These are phyloP conservation scores for Boehmeria nivea DNA, from an alignment of 306 rosid genomes.

Conservation along the genomic window DNA sequence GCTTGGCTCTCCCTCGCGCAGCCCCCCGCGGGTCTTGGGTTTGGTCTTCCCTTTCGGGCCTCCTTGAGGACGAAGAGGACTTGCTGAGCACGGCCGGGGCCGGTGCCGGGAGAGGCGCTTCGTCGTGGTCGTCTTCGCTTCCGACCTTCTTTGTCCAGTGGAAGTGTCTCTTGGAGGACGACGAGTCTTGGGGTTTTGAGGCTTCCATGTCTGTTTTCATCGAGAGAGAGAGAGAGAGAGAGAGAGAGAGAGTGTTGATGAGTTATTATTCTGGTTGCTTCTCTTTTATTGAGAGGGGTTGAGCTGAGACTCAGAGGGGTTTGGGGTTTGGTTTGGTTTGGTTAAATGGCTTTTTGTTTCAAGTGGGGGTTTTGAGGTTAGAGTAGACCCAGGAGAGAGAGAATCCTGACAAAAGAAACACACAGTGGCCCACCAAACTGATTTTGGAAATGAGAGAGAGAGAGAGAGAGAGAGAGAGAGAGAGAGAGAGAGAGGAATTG, in stretches of 20 bases:
- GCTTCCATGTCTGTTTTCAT: not conserved
- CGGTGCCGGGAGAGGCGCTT: not conserved
- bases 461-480: too few species aligned
- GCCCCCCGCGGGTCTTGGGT: not conserved
- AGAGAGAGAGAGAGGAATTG: constrained; percentile 29
- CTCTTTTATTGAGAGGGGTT: constrained; percentile 40
- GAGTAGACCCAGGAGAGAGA: constrained; percentile 20
- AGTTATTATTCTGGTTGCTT: constrained; percentile 23
- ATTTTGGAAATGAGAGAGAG: constrained; percentile 52
- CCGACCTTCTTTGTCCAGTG: constrained; percentile 90
- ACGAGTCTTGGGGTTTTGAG: constrained; percentile 30
- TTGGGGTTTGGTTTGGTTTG: constrained; percentile 31
- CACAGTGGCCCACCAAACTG: constrained; percentile 76
- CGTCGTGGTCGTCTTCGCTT: constrained; percentile 46
- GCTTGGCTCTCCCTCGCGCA: not conserved
- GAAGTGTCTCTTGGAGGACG: constrained; percentile 94
- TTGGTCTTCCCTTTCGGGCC: constrained; percentile 24
- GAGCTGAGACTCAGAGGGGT: too few species aligned
- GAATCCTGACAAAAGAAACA: constrained; percentile 96
- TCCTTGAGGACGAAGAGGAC: constrained; percentile 43
- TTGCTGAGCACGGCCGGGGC: not conserved
- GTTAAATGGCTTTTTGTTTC: constrained; percentile 43
- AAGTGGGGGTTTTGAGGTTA: constrained; percentile 28
- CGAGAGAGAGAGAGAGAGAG: constrained; percentile 15
- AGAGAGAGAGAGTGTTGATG: constrained; percentile 16